Percentiles rank a stretch among this genome's conserved stretches.
Conservation (phyloP, 331 rosid genomes). For the Malus hybrid region DNA sequence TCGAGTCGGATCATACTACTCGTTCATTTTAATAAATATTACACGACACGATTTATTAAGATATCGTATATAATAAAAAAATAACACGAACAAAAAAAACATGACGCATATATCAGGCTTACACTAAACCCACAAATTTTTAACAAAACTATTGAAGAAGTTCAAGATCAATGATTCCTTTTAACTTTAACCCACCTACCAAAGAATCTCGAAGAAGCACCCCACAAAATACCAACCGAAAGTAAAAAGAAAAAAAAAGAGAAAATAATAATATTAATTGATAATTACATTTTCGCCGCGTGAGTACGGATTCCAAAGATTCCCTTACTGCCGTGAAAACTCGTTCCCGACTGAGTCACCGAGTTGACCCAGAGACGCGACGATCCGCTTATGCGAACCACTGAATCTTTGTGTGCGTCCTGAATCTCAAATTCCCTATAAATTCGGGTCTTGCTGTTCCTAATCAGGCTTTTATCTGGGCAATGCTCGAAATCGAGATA, state of each 20-base stretch:
- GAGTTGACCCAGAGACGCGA: slow-evolving; percentile 54
- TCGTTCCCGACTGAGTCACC: slow-evolving; percentile 22
- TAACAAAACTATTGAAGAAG: too few relatives aligned
- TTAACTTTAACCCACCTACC: background rate
- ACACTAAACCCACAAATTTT: too few relatives aligned
- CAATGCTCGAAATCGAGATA: slow-evolving; percentile 2
- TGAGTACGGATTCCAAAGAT: slow-evolving; percentile 47
- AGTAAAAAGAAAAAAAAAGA: background rate
- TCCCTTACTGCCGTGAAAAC: slow-evolving; percentile 13
- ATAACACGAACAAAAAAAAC: too few relatives aligned
- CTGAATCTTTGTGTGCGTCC: slow-evolving; percentile 58
- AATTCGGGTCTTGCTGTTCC: slow-evolving; percentile 12
- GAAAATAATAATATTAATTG: background rate
- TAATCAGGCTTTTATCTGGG: slow-evolving; percentile 21
- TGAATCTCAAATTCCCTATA: slow-evolving; percentile 20
- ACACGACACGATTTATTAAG: too few relatives aligned
- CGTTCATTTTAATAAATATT: too few relatives aligned
- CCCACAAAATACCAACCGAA: background rate
- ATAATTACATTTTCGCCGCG: slow-evolving; percentile 25
- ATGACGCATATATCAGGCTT: rapidly evolving
- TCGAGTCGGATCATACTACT: too few relatives aligned
- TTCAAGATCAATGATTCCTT: slow-evolving; percentile 5
- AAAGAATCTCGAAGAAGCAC: slow-evolving; percentile 1
- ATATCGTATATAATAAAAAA: too few relatives aligned
- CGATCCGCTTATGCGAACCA: slow-evolving; percentile 40